Evolutionary conservation across 108 stramenopile genomes (phyloP).

Genomic region (Cafeteria roenbergensis): DNA sequence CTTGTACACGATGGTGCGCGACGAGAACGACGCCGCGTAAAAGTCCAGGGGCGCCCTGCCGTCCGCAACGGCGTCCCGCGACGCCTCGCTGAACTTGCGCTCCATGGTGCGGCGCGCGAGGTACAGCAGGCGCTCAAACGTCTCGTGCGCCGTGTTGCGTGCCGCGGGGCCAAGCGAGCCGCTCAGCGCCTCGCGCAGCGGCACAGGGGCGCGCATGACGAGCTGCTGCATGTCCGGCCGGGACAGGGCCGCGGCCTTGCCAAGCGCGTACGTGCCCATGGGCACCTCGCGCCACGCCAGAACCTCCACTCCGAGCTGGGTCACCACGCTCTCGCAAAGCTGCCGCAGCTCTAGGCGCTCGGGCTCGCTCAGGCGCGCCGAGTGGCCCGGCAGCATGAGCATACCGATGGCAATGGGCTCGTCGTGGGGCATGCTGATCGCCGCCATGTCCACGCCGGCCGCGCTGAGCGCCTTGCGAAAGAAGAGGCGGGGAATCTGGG

Average conservation of each 20-base stretch:
- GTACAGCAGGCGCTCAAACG: slow-evolving; percentile 82
- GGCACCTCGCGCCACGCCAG: slow-evolving; percentile 74
- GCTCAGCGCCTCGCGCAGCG: too few relatives aligned
- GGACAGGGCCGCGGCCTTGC: slow-evolving; percentile 68
- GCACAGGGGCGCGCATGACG: slow-evolving; percentile 80
- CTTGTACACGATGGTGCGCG: slow-evolving; percentile 80
- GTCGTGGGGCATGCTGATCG: slow-evolving; percentile 55
- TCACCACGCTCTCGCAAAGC: slow-evolving; percentile 59
- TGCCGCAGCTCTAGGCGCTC: too few relatives aligned
- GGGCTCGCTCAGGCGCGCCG: too few relatives aligned
- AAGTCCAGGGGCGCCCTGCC: slow-evolving; percentile 35
- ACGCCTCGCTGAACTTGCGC: slow-evolving; percentile 66
- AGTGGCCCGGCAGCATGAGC: slow-evolving; percentile 72
- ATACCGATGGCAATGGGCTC: slow-evolving; percentile 82
- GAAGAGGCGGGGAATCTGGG: slow-evolving; percentile 83
- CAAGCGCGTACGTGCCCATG: slow-evolving; percentile 72
- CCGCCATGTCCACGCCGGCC: too few relatives aligned
- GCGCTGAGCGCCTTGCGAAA: slow-evolving; percentile 66
- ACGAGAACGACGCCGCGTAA: slow-evolving; percentile 69
- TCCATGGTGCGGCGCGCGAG: slow-evolving; percentile 52
- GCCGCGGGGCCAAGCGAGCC: too few relatives aligned
- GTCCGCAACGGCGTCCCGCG: slow-evolving; percentile 46
- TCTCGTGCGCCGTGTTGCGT: slow-evolving; percentile 39
- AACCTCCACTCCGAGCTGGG: slow-evolving; percentile 58
- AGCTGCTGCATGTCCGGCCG: slow-evolving; percentile 78